Base-by-base conservation (phyloP, 2,329 filamentous ascomycete genomes). In the Zymoseptoria pseudotritici region DNA sequence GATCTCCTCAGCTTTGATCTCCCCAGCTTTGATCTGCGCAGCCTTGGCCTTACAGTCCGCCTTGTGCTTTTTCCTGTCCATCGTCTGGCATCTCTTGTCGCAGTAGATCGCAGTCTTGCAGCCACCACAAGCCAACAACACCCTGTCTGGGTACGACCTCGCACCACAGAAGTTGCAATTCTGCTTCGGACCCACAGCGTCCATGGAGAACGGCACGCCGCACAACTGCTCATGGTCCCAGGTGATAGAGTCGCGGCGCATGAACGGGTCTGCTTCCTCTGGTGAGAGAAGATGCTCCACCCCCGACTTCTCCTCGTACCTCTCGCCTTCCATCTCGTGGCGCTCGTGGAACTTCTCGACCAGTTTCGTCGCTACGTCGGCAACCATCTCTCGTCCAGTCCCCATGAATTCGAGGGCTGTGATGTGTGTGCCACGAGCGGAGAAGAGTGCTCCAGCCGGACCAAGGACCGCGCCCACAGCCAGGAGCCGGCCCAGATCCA, bases 11-110 rank as follows among this genome's bases (percentile, higher is more conserved):
- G 36, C 36, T 17, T 46, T 46, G 2, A n/a, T n/a, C 11, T 36
- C 29, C 11, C 7, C 29, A 9, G 8, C 31, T 10, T 36, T 36
- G 6, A 11, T 36, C 31, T 36, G 10, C 31, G 10, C 31, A 36
- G 36, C 36, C 36, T 46, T 46, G 2, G 51, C 19, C 31, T 54
- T 58, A 17, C 56, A 54, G 7, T 49, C 21, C 50, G 2, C 19
- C 56, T 58, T 58, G 22, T 58, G 56, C 36, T 20, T 31, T 5
- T 42, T 55, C 54, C 57, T 56, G 46, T 52, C 17, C 50, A 52
- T 24, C 24, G 49, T 56, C 52, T 58, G 56, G 31, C 52, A 58
- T n/a, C 29, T 42, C 20, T 24, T 26, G n/a, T 54, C 46, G 29
- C 58, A 59, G 53, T 59, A 59, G n/a, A 19, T 29, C 7, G 20